Evolutionary conservation across 176 grass and related monocot species (phyloP).

Genomic region (Ananas comosus): DNA sequence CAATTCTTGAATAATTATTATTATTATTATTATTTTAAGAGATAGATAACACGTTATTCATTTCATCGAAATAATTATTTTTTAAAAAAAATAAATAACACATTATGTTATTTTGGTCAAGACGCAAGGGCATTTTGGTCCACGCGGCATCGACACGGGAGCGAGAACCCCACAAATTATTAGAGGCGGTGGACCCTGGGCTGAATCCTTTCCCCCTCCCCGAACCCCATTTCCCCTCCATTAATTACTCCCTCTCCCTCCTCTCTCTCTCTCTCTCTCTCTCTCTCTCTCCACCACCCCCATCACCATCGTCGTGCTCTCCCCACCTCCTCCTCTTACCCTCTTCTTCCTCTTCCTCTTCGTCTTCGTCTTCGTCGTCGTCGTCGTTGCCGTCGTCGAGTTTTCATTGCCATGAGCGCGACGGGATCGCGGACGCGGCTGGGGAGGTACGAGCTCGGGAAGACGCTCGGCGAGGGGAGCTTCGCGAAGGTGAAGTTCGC

Average conservation of each 20-base stretch:
- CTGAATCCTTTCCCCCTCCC: background rate
- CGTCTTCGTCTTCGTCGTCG: slow-evolving; percentile 4
- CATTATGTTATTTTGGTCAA: background rate
- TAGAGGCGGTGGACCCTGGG: background rate
- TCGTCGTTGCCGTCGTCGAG: slow-evolving; percentile 5
- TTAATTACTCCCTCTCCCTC: background rate
- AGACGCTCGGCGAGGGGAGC: slow-evolving; percentile 83
- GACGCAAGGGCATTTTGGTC: background rate
- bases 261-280: background rate
- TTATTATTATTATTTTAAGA: no score
- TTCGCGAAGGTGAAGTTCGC: slow-evolving; percentile 97
- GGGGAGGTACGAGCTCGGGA: slow-evolving; percentile 74
- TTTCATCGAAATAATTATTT: no score
- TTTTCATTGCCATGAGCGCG: slow-evolving; percentile 11
- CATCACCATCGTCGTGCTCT: slow-evolving; percentile 10
- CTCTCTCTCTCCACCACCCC: background rate
- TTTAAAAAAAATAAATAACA: no score
- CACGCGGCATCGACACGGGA: background rate
- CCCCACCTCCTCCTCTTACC: background rate
- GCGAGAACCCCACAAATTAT: background rate
- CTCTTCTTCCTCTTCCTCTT: background rate
- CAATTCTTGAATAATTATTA: no score
- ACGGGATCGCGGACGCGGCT: slow-evolving; percentile 46
- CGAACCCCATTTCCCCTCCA: background rate
- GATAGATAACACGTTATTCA: no score